A percentile compares a stretch with the other conserved stretches of the same genome.
Conservation (phyloP, 2,329 filamentous ascomycete species). For the Didymella arachidicola region DNA sequence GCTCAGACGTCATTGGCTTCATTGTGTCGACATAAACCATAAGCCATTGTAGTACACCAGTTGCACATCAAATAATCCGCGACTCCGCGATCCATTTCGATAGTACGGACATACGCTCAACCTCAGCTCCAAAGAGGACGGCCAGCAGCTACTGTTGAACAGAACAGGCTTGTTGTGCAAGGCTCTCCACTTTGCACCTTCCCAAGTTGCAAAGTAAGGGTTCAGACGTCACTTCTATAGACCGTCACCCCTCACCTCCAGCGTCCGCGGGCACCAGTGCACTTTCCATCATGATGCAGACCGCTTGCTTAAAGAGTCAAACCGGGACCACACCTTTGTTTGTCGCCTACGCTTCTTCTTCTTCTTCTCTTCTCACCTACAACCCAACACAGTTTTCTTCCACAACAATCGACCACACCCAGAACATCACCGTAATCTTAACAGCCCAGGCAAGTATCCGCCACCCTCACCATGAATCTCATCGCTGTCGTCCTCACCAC, state of each 20-base stretch:
- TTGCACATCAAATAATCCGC: background rate
- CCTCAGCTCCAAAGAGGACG: background rate
- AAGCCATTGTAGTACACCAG: slow-evolving; percentile 2
- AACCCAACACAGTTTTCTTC: slow-evolving; percentile 2
- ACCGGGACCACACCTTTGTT: background rate
- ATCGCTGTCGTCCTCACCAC: slow-evolving; percentile 7
- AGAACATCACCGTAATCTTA: background rate
- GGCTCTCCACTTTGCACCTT: slow-evolving; percentile 2
- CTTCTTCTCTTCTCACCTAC: slow-evolving; percentile 8
- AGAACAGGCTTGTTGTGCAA: background rate
- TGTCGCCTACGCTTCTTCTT: background rate
- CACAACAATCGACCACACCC: background rate
- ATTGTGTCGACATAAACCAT: background rate
- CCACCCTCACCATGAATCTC: slow-evolving; percentile 17
- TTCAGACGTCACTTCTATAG: slow-evolving; percentile 8
- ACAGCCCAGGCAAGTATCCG: background rate
- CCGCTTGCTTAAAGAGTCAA: slow-evolving; percentile 7
- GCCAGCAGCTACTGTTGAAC: background rate
- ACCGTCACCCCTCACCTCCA: slow-evolving; percentile 10
- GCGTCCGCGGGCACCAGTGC: slow-evolving; percentile 3
- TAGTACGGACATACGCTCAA: background rate
- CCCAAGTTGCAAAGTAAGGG: slow-evolving; percentile 13
- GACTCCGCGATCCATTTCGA: background rate
- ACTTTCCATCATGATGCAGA: slow-evolving; percentile 6
- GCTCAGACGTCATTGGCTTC: slow-evolving; percentile 1